A percentile compares a stretch with the other conserved stretches of the same genome.
Conservation (phyloP, 495 filamentous ascomycete genomes). For the Aeminium ludgeri region DNA sequence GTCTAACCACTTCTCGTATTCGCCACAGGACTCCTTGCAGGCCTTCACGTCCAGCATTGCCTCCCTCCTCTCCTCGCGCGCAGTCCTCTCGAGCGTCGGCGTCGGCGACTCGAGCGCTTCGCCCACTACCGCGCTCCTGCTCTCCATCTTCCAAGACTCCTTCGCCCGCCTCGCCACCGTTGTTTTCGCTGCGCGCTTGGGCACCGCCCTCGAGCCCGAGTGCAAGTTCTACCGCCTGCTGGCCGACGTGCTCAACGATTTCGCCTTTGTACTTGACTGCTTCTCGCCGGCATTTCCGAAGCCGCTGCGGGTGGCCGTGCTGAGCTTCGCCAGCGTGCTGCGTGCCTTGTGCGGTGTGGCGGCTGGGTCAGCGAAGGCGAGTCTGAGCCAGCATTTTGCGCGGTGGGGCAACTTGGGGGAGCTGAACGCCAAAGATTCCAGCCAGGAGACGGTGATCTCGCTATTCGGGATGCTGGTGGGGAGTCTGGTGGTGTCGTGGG, state of each 20-base stretch:
- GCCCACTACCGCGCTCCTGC: conserved; percentile 70
- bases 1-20: background rate
- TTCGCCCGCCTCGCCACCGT: conserved; percentile 79
- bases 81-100: conserved; percentile 70
- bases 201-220: conserved; percentile 79
- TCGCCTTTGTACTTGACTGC: conserved; percentile 76
- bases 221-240: conserved; percentile 85
- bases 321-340: conserved; percentile 62
- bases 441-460: conserved; percentile 88
- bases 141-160: conserved; percentile 72
- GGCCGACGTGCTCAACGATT: conserved; percentile 86
- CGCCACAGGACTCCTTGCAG: conserved; percentile 76
- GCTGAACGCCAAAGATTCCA: conserved; percentile 91
- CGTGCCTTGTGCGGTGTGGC: conserved; percentile 77
- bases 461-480: conserved; percentile 79
- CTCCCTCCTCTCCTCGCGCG: conserved; percentile 69
- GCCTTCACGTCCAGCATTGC: conserved; percentile 92
- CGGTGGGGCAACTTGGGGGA: conserved; percentile 78
- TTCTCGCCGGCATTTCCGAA: conserved; percentile 67
- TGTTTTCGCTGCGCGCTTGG: conserved; percentile 70
- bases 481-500: conserved; percentile 57
- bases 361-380: conserved; percentile 77
- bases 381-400: conserved; percentile 83
- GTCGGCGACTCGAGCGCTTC: conserved; percentile 77
- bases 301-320: conserved; percentile 44